phyloP scores from a whole-genome alignment of 2,329 filamentous ascomycete genomes.

The Paraconiothyrium brasiliense region DNA sequence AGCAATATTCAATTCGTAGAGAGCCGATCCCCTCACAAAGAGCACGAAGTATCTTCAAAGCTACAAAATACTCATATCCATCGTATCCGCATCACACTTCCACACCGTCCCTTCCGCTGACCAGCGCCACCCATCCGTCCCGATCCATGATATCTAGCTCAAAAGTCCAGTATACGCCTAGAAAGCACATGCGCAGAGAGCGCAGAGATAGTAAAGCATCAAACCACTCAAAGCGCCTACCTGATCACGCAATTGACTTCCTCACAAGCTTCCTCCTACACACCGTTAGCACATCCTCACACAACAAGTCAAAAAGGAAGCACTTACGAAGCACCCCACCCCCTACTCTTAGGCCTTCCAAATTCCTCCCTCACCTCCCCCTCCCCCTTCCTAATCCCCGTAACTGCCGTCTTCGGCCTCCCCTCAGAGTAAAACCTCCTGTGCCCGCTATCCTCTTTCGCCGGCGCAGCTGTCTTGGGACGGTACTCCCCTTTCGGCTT shows the following conservation, averaged over 20 bases:
- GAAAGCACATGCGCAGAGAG: not conserved
- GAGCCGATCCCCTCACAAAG: too few relatives aligned
- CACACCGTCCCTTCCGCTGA: too few relatives aligned
- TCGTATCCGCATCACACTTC: too few relatives aligned
- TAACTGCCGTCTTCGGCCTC: conserved; percentile 11
- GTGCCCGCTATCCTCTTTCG: not conserved
- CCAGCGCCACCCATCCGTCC: not conserved
- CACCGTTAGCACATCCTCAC: conserved; percentile 8
- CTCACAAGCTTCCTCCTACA: conserved; percentile 24
- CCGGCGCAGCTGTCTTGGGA: conserved; percentile 19
- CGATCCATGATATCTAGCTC: not conserved
- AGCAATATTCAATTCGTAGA: too few relatives aligned
- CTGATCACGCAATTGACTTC: conserved; percentile 18
- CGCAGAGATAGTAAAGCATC: not conserved
- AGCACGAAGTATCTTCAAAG: too few relatives aligned
- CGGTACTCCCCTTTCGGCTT: conserved; percentile 6
- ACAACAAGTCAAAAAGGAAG: not conserved
- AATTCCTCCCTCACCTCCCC: not conserved
- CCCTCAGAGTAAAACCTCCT: conserved; percentile 7
- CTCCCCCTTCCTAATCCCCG: not conserved
- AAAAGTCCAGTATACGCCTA: not conserved
- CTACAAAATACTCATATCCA: too few relatives aligned
- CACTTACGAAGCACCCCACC: conserved; percentile 40
- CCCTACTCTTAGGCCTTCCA: conserved; percentile 27
- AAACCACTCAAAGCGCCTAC: not conserved